Evolutionary conservation across 352 stramenopile species (phyloP).

Genomic region (Phytopythium mirpurense): DNA sequence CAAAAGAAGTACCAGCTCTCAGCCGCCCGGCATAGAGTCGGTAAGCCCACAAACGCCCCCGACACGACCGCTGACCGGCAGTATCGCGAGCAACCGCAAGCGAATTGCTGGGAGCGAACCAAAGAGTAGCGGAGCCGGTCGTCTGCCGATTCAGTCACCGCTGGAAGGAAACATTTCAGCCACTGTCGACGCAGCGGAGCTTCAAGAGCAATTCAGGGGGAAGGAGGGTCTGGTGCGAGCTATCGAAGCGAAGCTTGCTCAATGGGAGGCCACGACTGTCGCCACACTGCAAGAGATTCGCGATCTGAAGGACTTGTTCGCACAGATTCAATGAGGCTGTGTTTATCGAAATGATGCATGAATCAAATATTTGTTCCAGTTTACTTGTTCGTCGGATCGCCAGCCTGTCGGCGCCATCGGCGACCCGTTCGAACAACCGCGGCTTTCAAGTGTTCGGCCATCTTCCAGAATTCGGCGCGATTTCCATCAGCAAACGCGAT

Average conservation of each 20-base stretch:
- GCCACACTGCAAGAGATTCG: constrained; percentile 65
- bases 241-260: constrained; percentile 57
- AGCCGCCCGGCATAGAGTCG: not conserved
- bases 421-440: constrained; percentile 53
- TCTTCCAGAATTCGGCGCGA: constrained; percentile 61
- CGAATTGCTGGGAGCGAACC: constrained; percentile 22
- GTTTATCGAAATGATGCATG: not conserved
- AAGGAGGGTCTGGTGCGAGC: constrained; percentile 33
- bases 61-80: constrained; percentile 35
- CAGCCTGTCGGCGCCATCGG: constrained; percentile 53
- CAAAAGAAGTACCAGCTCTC: not conserved
- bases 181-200: constrained; percentile 10
- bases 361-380: not conserved
- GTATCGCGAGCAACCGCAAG: constrained; percentile 59
- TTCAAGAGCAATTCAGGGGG: constrained; percentile 31
- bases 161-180: constrained; percentile 20
- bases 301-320: constrained; percentile 62
- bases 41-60: constrained; percentile 8
- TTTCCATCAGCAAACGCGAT: constrained; percentile 46
- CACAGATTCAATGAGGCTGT: constrained; percentile 24
- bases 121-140: constrained; percentile 5
- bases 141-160: constrained; percentile 31
- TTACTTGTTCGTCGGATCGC: constrained; percentile 23
- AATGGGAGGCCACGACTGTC: constrained; percentile 60
- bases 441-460: constrained; percentile 49